Percentiles rank a stretch among this genome's conserved stretches.
Evolutionary conservation across 306 rosid genomes (phyloP).

Genomic region (Purshia tridentata): DNA sequence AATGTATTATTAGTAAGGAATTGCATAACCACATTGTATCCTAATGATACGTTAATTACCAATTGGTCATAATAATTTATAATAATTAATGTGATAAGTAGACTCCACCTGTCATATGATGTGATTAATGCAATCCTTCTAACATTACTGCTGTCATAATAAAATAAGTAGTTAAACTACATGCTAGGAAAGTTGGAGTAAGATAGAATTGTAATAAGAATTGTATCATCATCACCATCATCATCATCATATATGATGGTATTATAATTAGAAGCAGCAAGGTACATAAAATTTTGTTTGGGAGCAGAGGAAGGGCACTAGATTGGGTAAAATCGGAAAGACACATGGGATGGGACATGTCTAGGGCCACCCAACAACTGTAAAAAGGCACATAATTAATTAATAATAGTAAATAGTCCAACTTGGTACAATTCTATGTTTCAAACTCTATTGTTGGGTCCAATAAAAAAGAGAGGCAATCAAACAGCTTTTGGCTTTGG

Average conservation of each 20-base stretch:
- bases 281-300: neutral
- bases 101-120: no score
- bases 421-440: neutral
- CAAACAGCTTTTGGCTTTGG: neutral
- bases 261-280: no score
- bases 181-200: no score
- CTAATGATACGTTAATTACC: no score
- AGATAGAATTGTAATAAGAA: neutral
- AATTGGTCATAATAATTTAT: no score
- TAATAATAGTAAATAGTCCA: neutral
- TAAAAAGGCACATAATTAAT: neutral
- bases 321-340: no score
- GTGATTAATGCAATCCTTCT: no score
- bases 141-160: no score
- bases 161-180: no score
- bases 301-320: neutral
- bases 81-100: no score
- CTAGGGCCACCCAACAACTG: neutral
- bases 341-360: no score
- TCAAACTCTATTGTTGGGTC: neutral
- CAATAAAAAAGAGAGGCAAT: neutral
- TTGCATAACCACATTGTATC: neutral
- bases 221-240: neutral
- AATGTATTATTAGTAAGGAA: neutral
- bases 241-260: neutral